Evolutionary conservation across 2,329 filamentous ascomycete species (phyloP).

Genomic region (Clarireedia homoeocarpa): DNA sequence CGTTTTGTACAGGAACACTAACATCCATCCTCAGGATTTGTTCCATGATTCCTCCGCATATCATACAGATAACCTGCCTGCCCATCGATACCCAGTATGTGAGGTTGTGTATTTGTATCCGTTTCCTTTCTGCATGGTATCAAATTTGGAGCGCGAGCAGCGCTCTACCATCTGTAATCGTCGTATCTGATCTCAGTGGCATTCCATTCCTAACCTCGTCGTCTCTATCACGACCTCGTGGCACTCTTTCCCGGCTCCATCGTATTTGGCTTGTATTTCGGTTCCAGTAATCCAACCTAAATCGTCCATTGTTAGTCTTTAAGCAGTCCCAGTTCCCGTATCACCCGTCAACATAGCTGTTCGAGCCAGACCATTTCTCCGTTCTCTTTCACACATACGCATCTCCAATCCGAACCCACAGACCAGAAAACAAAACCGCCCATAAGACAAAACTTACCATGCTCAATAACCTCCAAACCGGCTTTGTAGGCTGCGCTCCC

Average conservation of each 20-base stretch:
- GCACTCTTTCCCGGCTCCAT: neutral
- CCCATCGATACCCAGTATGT: neutral
- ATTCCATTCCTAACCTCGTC: too few relatives aligned
- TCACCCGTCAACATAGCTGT: too few relatives aligned
- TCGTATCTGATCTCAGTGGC: too few relatives aligned
- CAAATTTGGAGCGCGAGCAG: too few relatives aligned
- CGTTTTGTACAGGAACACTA: too few relatives aligned
- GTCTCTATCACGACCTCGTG: neutral
- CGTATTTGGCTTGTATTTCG: constrained; percentile 22
- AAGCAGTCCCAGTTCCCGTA: neutral
- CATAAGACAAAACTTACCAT: constrained; percentile 50
- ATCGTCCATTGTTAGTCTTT: neutral
- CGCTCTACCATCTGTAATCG: too few relatives aligned
- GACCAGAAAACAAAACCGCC: neutral
- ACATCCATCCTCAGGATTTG: too few relatives aligned
- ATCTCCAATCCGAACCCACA: neutral
- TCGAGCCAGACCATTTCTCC: neutral
- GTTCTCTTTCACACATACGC: neutral
- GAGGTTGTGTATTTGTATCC: too few relatives aligned
- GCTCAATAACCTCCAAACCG: constrained; percentile 75
- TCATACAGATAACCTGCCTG: neutral
- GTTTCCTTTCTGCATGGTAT: too few relatives aligned
- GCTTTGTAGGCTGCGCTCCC: constrained; percentile 87
- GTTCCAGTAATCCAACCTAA: constrained; percentile 28
- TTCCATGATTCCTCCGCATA: neutral